A percentile compares a stretch with the other conserved stretches of the same genome.
These are phyloP conservation scores for Silene vulgaris DNA, from an alignment of 179 eudicot species.

Conservation along the genomic window DNA sequence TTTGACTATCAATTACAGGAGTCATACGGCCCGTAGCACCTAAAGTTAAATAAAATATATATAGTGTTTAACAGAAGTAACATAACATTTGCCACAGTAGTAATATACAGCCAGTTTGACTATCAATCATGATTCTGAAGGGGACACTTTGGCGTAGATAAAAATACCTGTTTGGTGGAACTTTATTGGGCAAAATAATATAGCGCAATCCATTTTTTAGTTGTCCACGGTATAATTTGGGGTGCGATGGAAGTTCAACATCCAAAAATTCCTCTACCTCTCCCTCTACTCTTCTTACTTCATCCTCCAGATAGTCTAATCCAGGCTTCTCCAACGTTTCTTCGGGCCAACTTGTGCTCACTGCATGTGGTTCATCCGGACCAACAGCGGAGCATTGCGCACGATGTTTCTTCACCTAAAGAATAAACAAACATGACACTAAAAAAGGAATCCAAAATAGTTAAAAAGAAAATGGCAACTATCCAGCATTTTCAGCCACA, in stretches of 20 bases:
- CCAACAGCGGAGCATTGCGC: conserved; percentile 70
- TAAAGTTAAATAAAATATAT: neutral
- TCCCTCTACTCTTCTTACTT: conserved; percentile 41
- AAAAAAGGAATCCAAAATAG: neutral
- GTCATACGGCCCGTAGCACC: neutral
- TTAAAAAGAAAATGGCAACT: neutral
- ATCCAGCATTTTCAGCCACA: conserved; percentile 11
- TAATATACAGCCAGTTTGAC: neutral
- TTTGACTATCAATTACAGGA: too few species aligned
- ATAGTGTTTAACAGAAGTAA: neutral
- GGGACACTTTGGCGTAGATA: conserved; percentile 7
- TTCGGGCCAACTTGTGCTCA: conserved; percentile 71
- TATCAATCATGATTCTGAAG: neutral
- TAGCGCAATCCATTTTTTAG: conserved; percentile 89
- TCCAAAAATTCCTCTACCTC: conserved; percentile 59
- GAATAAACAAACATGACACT: conserved; percentile 15
- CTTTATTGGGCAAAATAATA: conserved; percentile 90
- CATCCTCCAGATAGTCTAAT: conserved; percentile 51
- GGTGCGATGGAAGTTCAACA: conserved; percentile 81
- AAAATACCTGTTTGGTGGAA: conserved; percentile 89
- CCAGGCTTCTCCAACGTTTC: conserved; percentile 63
- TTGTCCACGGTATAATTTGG: conserved; percentile 78
- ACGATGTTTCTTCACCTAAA: conserved; percentile 47
- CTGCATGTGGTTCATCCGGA: conserved; percentile 99
- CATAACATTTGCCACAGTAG: neutral